Evolutionary conservation across 2,329 filamentous ascomycete species (phyloP), one percentile per base, ranked within the genome.

Genomic region (Aplosporella prunicola): DNA sequence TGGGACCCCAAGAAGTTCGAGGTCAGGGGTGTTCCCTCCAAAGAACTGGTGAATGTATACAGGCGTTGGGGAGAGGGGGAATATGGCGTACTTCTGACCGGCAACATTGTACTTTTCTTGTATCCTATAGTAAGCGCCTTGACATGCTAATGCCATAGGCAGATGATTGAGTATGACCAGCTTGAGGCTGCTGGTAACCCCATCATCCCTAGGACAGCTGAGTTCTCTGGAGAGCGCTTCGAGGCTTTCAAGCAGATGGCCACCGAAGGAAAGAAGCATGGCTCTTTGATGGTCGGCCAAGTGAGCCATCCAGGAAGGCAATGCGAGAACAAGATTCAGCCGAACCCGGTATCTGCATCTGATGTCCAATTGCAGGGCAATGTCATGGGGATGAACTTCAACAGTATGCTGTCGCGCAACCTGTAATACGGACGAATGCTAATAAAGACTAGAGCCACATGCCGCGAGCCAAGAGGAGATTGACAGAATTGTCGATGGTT

Each of bases 301-400:
- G 63, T 82, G 42, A 70, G 65, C 41, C 78, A 82, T 51, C 74
- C 78, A 0, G 78, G 78, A 9, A 64, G 76, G 0, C 76, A 80
- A 51, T 64, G 64, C 9, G 47, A 57, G 9, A 44, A 53, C 7
- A 45, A 43, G 5, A 57, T 71, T 18, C 61, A 71, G 42, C 46
- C 52, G 30, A 46, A 67, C 43, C 66, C 68, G 1, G 54, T 72
- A 26, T 63, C 60, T 7, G 68, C 69, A 3, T 64, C 59, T 9
- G 66, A 66, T 41, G 60, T 71, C 16, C 64, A 68, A 49, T 28
- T 39, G 8, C 41, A 50, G 29, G 51, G 47, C 10, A 48, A 51
- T 28, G 20, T 55, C 55, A 20, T 66, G 67, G 67, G 43, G 55
- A 68, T 55, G 63, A 61, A 53, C 0, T 76, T 74, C 42, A 69